These are phyloP conservation scores for Speleostelium caveatum DNA, from an alignment of 78 protist genomes.

Conservation along the genomic window DNA sequence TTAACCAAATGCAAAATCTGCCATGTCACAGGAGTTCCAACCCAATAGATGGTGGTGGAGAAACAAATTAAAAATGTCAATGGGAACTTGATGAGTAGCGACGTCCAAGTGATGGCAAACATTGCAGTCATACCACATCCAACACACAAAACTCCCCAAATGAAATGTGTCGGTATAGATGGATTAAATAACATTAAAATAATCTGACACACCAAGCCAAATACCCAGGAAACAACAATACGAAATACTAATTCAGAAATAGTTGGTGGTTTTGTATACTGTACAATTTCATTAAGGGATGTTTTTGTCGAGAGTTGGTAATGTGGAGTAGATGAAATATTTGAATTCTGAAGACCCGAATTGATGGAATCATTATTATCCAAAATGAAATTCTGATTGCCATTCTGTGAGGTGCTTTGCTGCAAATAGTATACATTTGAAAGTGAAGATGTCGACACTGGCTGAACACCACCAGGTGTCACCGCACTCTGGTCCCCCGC, in stretches of 20 bases:
- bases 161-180: conserved; percentile 52
- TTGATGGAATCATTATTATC: conserved; percentile 63
- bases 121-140: conserved; percentile 69
- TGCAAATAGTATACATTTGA: too few relatives aligned
- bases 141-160: conserved; percentile 62
- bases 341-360: conserved; percentile 36
- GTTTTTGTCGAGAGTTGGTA: conserved; percentile 52
- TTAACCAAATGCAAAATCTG: conserved; percentile 5
- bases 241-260: not conserved
- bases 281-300: conserved; percentile 33
- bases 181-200: conserved; percentile 63
- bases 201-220: conserved; percentile 38
- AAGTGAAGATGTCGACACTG: too few relatives aligned
- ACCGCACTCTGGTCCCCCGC: too few relatives aligned
- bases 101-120: conserved; percentile 57
- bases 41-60: conserved; percentile 51
- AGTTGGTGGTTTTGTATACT: conserved; percentile 31
- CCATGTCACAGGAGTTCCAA: conserved; percentile 75
- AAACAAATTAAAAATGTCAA: conserved; percentile 45
- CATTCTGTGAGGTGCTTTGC: too few relatives aligned
- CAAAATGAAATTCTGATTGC: not conserved
- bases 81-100: conserved; percentile 34
- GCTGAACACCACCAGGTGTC: too few relatives aligned
- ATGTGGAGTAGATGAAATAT: conserved; percentile 48
- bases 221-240: conserved; percentile 28